Evolutionary conservation across 2,329 filamentous ascomycete species (phyloP), one percentile per base, ranked within the genome.

Genomic region (Sarocladium brachiariae): DNA sequence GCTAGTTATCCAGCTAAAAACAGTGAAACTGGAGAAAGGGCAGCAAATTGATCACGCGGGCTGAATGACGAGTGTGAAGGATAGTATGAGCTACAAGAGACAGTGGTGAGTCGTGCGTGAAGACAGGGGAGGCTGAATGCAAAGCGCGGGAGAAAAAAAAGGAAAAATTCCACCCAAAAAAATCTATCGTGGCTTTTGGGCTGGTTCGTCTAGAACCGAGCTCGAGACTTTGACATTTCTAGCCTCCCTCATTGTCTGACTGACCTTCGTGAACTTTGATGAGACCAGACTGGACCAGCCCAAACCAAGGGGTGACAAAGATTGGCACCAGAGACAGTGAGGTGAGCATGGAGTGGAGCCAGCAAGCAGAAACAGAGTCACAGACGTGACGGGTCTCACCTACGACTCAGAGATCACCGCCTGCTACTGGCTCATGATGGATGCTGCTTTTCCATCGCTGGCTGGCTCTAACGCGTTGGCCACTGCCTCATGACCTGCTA

Each of bases 351-450:
- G 21, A 45, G 39, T 30, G 39, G 39, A 45, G 39, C 39, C 35
- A 39, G 16, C 19, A 4, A 7, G 5, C 39, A 45, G 39, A 45
- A 23, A 45, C 39, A 45, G 21, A 45, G 39, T 47, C 43, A 47
- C 43, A 47, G 43, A 47, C 43, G 11, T 33, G 25, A 33, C 43
- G 43, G 43, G 43, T 47, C 43, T 47, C 43, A 47, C 43, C 11
- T 47, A 24, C 31, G 43, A 47, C 43, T 43, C 39, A 47, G 43
- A 47, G 27, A 19, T 25, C 43, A 19, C 24, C 43, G n/a, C 31
- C n/a, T 13, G 16, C 43, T 31, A 33, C 43, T 47, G 25, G 27
- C 25, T 47, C 43, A 47, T 21, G 43, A 23, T 21, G 43, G 43
- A 47, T 25, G 43, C 24, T 16, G 43, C 43, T 43, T 43, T 43